Evolutionary conservation across 345 rosid genomes (phyloP).

Genomic region (Cardiospermum halicacabum): DNA sequence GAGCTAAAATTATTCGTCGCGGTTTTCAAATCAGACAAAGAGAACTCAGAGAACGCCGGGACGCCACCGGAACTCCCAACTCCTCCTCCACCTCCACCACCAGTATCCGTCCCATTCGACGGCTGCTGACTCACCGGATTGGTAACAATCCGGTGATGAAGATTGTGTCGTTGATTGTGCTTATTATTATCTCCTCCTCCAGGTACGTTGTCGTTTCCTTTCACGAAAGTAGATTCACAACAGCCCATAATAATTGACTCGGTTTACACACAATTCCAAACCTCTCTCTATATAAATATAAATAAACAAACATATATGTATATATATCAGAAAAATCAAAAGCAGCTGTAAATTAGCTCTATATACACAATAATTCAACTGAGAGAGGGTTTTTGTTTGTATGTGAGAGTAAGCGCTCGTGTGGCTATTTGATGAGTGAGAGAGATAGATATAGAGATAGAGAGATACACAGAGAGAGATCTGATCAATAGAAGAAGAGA

Average conservation of each 20-base stretch:
- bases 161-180: slow-evolving; percentile 10
- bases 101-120: slow-evolving; percentile 24
- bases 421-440: slow-evolving; percentile 14
- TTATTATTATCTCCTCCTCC: slow-evolving; percentile 18
- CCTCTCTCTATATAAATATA: not conserved
- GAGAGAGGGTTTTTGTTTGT: not conserved
- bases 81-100: slow-evolving; percentile 20
- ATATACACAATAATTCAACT: not conserved
- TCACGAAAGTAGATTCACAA: slow-evolving; percentile 42
- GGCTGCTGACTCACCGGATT: slow-evolving; percentile 18
- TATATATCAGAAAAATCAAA: not conserved
- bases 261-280: slow-evolving; percentile 38
- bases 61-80: slow-evolving; percentile 20
- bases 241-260: slow-evolving; percentile 59
- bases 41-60: slow-evolving; percentile 59
- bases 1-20: slow-evolving; percentile 82
- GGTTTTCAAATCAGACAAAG: slow-evolving; percentile 60
- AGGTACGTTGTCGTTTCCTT: slow-evolving; percentile 15
- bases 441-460: not conserved
- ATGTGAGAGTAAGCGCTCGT: slow-evolving; percentile 10
- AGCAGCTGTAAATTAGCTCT: too few relatives aligned
- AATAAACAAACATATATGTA: not conserved
- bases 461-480: slow-evolving; percentile 11
- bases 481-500: slow-evolving; percentile 8
- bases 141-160: slow-evolving; percentile 13